Percentiles rank a stretch among this genome's conserved stretches.
Evolutionary conservation across 345 rosid species (phyloP).

Genomic region (Trapa incisa): DNA sequence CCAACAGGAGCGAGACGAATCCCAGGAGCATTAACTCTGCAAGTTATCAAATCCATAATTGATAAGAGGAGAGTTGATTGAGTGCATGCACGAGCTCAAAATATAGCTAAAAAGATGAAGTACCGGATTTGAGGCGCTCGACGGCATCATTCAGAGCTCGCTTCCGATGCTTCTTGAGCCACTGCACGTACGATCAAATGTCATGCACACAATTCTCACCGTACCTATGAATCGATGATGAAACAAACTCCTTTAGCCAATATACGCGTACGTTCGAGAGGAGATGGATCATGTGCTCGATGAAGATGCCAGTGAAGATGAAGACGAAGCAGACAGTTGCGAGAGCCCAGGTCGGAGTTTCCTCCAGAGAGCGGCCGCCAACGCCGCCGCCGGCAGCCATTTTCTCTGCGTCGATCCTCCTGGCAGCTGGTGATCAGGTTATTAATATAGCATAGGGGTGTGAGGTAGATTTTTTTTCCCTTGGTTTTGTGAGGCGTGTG

Average conservation of each 20-base stretch:
- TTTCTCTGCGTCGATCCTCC: not conserved
- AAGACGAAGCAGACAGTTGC: conserved; percentile 53
- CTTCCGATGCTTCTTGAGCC: conserved; percentile 45
- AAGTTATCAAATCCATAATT: not conserved
- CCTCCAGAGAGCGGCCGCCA: conserved; percentile 21
- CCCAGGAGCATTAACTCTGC: conserved; percentile 59
- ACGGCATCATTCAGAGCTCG: conserved; percentile 44
- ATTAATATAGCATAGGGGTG: not conserved
- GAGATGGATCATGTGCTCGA: conserved; percentile 48
- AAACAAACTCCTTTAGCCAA: too few relatives aligned
- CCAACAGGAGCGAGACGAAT: conserved; percentile 52
- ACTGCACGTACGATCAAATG: conserved; percentile 21
- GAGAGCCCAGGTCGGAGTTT: conserved; percentile 73
- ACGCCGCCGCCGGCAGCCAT: not conserved
- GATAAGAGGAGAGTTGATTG: too few relatives aligned
- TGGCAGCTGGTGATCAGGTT: too few relatives aligned
- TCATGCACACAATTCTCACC: too few relatives aligned
- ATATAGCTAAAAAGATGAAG: not conserved
- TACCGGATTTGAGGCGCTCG: conserved; percentile 58
- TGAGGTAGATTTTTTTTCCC: not conserved
- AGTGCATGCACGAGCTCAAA: too few relatives aligned
- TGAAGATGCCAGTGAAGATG: conserved; percentile 33
- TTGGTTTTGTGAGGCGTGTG: too few relatives aligned
- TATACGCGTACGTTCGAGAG: conserved; percentile 25
- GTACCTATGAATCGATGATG: too few relatives aligned